A percentile compares a stretch with the other conserved stretches of the same genome.
phyloP scores from a whole-genome alignment of 352 stramenopile species.

The Phytophthora foliorum region DNA sequence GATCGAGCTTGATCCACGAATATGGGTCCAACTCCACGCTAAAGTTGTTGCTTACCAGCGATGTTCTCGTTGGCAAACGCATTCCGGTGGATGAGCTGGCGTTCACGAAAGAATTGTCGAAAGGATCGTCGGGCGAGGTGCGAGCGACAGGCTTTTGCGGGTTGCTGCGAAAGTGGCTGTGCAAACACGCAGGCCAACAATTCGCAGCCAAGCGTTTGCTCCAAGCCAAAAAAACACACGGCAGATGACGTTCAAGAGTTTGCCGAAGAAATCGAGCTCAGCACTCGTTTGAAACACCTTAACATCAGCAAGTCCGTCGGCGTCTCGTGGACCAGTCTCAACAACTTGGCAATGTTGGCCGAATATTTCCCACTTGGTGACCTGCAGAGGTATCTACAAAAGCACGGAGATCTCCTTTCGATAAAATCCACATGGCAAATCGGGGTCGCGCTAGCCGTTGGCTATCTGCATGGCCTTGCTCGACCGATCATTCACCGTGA shows the following conservation, averaged over 20 bases:
- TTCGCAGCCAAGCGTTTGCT: slow-evolving; percentile 55
- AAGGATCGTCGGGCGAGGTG: slow-evolving; percentile 56
- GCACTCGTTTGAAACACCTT: slow-evolving; percentile 32
- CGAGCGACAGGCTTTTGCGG: too few relatives aligned
- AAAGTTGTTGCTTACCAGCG: slow-evolving; percentile 17
- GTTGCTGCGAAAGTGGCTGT: too few relatives aligned
- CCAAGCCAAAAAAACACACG: slow-evolving; percentile 26
- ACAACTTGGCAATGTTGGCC: slow-evolving; percentile 49
- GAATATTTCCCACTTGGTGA: slow-evolving; percentile 52
- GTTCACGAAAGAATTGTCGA: slow-evolving; percentile 28
- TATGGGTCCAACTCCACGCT: slow-evolving; percentile 22
- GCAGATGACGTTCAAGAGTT: slow-evolving; percentile 45
- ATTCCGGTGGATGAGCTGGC: slow-evolving; percentile 29
- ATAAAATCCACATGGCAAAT: slow-evolving; percentile 42
- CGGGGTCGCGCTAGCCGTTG: slow-evolving; percentile 39
- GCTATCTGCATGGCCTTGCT: slow-evolving; percentile 44
- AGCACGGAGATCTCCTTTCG: slow-evolving; percentile 17
- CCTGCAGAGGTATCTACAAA: slow-evolving; percentile 38
- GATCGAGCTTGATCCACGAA: not conserved
- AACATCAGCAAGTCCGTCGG: slow-evolving; percentile 44
- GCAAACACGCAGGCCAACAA: slow-evolving; percentile 28
- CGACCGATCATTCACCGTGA: slow-evolving; percentile 54
- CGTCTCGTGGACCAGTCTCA: slow-evolving; percentile 53
- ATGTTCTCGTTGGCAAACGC: slow-evolving; percentile 40
- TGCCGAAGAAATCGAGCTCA: slow-evolving; percentile 45